These are phyloP conservation scores for Chrysanthemum lavandulifolium DNA, from an alignment of 129 eudicot species.

Conservation along the genomic window DNA sequence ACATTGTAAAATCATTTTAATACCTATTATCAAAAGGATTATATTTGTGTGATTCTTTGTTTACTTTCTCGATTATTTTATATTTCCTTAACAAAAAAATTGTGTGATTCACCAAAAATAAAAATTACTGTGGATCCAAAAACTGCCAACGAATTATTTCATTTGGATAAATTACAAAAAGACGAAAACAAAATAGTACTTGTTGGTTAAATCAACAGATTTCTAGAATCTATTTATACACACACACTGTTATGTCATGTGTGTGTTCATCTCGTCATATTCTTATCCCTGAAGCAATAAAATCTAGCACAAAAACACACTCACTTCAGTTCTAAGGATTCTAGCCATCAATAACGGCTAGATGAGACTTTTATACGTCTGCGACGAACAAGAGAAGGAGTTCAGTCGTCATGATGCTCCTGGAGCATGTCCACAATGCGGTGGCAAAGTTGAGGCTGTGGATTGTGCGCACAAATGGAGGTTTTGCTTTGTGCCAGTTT, in stretches of 20 bases:
- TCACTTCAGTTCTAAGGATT: not conserved
- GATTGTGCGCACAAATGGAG: slow-evolving; percentile 33
- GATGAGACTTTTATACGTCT: slow-evolving; percentile 29
- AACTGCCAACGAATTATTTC: slow-evolving; percentile 16
- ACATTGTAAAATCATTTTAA: not conserved
- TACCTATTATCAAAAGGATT: not conserved
- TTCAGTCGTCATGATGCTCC: slow-evolving; percentile 34
- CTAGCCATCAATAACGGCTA: not conserved
- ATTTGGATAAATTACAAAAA: not conserved
- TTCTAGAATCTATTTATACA: slow-evolving; percentile 9
- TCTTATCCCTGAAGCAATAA: slow-evolving; percentile 10
- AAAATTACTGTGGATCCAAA: not conserved
- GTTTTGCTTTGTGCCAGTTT: slow-evolving; percentile 35
- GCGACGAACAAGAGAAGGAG: slow-evolving; percentile 38
- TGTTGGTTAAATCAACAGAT: slow-evolving; percentile 13
- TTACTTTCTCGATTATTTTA: no score
- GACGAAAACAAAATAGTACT: slow-evolving; percentile 24
- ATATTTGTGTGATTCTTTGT: no score
- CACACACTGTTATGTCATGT: not conserved
- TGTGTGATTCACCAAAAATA: no score
- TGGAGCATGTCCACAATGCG: slow-evolving; percentile 38
- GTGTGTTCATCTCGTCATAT: slow-evolving; percentile 2
- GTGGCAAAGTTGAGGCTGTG: slow-evolving; percentile 39
- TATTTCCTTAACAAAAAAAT: no score
- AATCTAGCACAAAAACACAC: not conserved